phyloP scores from a whole-genome alignment of 768 basidiomycete species.

The Xanthoconium stramineum region DNA sequence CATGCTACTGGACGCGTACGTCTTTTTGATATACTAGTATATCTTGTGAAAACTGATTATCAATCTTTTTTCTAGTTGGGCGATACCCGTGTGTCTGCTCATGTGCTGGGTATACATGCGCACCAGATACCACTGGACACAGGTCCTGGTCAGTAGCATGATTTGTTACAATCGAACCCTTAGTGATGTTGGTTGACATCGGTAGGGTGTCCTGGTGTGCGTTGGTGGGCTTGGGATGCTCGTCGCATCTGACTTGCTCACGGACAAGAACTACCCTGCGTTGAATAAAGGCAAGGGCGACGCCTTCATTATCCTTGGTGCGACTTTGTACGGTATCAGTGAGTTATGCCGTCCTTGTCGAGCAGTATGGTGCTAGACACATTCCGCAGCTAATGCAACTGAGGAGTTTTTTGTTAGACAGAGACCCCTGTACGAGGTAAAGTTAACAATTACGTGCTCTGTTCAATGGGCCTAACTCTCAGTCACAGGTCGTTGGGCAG shows the following conservation, averaged over 20 bases:
- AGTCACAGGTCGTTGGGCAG: conserved; percentile 68
- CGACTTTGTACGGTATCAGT: conserved; percentile 87
- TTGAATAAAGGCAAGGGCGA: conserved; percentile 71
- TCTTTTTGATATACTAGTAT: neutral
- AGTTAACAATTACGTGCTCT: neutral
- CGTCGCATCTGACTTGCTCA: conserved; percentile 74
- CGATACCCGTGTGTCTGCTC: conserved; percentile 82
- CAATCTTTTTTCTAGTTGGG: conserved; percentile 60
- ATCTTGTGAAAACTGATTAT: neutral
- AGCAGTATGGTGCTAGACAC: neutral
- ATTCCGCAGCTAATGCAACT: conserved; percentile 68
- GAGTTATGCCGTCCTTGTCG: conserved; percentile 27
- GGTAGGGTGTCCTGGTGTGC: conserved; percentile 70
- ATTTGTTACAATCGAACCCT: neutral
- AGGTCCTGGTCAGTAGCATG: conserved; percentile 55
- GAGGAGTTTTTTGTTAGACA: conserved; percentile 84
- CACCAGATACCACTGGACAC: conserved; percentile 78
- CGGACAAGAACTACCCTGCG: conserved; percentile 71
- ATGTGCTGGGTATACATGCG: conserved; percentile 84
- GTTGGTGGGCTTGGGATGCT: conserved; percentile 75
- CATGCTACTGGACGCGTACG: conserved; percentile 88
- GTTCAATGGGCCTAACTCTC: neutral
- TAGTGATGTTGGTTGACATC: neutral
- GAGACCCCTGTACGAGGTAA: conserved; percentile 74
- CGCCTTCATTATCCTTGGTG: conserved; percentile 82